phyloP scores from a whole-genome alignment of 2,329 filamentous ascomycete species.

The Cladophialophora immunda region DNA sequence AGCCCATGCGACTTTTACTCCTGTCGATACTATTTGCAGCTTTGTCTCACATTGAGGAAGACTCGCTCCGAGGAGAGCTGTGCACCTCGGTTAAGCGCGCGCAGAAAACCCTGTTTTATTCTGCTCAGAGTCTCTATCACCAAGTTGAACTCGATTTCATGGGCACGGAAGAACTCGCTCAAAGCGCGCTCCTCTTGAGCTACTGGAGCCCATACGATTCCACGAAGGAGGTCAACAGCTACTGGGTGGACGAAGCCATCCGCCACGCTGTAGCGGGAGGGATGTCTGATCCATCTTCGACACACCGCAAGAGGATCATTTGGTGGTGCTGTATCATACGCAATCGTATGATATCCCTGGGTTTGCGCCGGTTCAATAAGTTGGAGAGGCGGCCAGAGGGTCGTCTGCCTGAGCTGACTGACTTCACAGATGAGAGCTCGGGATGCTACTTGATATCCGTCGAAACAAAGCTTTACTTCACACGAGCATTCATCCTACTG shows the following conservation, averaged over 20 bases:
- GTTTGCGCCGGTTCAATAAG: background rate
- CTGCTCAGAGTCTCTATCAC: conserved; percentile 3
- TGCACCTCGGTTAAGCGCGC: background rate
- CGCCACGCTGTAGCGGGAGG: conserved; percentile 1
- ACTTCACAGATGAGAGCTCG: background rate
- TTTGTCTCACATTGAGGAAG: background rate
- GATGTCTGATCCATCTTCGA: background rate
- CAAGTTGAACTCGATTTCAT: background rate
- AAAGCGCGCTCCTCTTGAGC: conserved; percentile 1
- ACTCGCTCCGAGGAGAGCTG: background rate
- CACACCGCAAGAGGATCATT: background rate
- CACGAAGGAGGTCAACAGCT: background rate
- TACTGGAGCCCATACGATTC: conserved; percentile 3
- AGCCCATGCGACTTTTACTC: background rate
- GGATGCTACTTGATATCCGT: background rate
- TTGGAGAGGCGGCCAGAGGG: background rate
- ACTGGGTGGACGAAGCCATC: conserved; percentile 1
- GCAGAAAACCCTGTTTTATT: conserved; percentile 7
- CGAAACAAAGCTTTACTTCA: conserved; percentile 8
- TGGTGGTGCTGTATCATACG: conserved; percentile 6
- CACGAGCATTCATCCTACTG: background rate
- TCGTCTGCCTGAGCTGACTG: conserved; percentile 1
- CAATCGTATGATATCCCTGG: conserved; percentile 3
- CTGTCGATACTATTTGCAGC: conserved; percentile 5
- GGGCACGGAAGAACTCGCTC: background rate